Evolutionary conservation across 495 filamentous ascomycete genomes (phyloP), one percentile per base, ranked within the genome.

Genomic region (Hyaloscypha hepaticicola): DNA sequence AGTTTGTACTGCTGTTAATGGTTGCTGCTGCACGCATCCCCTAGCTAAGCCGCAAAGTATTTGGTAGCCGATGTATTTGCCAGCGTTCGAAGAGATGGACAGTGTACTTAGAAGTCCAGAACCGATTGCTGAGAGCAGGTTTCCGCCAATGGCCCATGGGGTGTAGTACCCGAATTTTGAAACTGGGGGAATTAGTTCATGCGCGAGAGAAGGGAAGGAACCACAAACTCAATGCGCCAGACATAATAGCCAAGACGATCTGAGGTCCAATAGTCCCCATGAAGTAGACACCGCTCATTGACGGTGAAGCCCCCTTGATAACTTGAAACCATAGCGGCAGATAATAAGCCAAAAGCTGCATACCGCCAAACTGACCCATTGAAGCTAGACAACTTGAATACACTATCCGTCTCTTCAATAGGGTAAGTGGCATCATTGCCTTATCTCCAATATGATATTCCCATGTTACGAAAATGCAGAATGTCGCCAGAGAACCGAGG

Each of bases 251-350:
- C 5, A 34, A 34, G 5, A 34, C 31, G 31, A 34, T 34, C 31
- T 34, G 31, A 34, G 31, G 31, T 5, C 31, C 31, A 12, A 34
- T 12, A 34, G 31, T 34, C 0, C 86, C 83, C 14, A 89, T 70
- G n/a, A 82, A 84, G 75, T 85, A 84, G 71, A 95, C 88, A n/a
- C 93, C 92, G 1, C 88, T 90, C 71, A 83, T 75, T 21, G 80
- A 73, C 3, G 86, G 82, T 22, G 75, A 77, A 9, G 77, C 79
- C 51, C 71, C 70, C 34, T 77, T 66, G 58, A 87, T 73, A 31
- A 64, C 70, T 61, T 89, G 86, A 69, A 87, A 88, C 67, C 83
- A 89, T 53, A 87, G 80, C 31, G 86, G 85, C 5, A 88, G 75
- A 80, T 88, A 88, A 74, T 87, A 91, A 19, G 16, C 26, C 19